Base-by-base conservation (phyloP, 306 rosid species). In the Ochetophila trinervis region DNA sequence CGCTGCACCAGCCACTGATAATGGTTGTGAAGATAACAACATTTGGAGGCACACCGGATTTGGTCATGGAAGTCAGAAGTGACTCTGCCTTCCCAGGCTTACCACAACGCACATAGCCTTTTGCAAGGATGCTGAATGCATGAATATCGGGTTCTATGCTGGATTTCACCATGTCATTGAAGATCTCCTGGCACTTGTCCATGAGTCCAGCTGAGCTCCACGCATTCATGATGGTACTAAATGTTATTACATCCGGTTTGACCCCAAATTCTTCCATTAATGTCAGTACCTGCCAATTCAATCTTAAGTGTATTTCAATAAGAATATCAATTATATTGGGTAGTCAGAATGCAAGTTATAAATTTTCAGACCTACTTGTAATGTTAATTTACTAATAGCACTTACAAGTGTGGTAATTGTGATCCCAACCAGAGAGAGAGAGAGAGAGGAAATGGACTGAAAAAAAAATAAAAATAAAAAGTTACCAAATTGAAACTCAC, bases 21-120 rank as follows among this genome's bases (percentile, higher is more conserved):
- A 93, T 81, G 78, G 95, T 93, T 7, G 98, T 93, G 89, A 87
- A 93, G 80, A 93, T 87, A 50, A 93, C 98, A 5, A 93, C 98
- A 72, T 89, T 89, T 30, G 97, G 89, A 24, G 67, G 85, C 62
- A 89, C 85, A 18, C 87, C 79, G 49, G 60, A 81, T 74, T 83
- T 84, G 45, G 73, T 74, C 96, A 93, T 93, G 63, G 80, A 78
- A 54, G 74, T 70, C 74, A 93, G 83, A 68, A 89, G 77, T 49
- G 80, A 77, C 74, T 86, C 96, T 0, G 96, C 98, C 76, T 87
- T 86, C 50, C 47, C 80, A 35, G 97, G 82, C 74, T 87, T 84
- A 47, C 95, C 83, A 0, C 95, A 77, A 0, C 98, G 96, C 12
- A 80, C 96, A 30, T 87, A 93, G 70, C 95, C 98, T 86, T 93